These are phyloP conservation scores for Tylopilus subfusipes DNA, from an alignment of 768 basidiomycete species.

Conservation along the genomic window DNA sequence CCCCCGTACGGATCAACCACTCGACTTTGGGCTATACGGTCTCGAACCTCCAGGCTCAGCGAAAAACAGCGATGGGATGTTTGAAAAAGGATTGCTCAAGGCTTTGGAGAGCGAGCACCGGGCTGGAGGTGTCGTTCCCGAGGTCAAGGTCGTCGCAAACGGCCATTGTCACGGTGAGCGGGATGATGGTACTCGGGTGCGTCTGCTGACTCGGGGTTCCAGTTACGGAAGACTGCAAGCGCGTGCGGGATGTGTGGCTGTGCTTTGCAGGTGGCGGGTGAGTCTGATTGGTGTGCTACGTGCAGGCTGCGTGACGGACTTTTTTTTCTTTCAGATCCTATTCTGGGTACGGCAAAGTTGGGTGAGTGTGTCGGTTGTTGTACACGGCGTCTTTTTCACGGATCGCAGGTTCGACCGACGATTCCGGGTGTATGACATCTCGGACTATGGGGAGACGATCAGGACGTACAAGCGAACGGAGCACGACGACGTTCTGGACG, in stretches of 20 bases:
- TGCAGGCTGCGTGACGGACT: not conserved
- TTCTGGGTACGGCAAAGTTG: slow-evolving; percentile 75
- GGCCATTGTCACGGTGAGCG: slow-evolving; percentile 83
- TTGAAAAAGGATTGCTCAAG: slow-evolving; percentile 72
- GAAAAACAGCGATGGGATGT: slow-evolving; percentile 77
- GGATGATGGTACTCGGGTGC: no score
- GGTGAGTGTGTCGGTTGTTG: slow-evolving; percentile 40
- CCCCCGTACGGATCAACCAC: slow-evolving; percentile 49
- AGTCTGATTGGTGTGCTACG: slow-evolving; percentile 25
- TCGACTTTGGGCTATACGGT: slow-evolving; percentile 68
- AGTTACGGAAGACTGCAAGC: slow-evolving; percentile 88
- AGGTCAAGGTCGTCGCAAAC: slow-evolving; percentile 87
- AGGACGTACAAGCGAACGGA: slow-evolving; percentile 82
- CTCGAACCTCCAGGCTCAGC: slow-evolving; percentile 59
- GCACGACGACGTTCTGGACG: slow-evolving; percentile 62
- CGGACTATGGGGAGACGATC: slow-evolving; percentile 90
- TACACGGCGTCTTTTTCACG: not conserved
- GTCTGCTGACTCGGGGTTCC: slow-evolving; percentile 13
- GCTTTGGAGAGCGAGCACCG: slow-evolving; percentile 69
- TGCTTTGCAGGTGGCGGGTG: slow-evolving; percentile 88
- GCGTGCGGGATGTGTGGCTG: slow-evolving; percentile 83
- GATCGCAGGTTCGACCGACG: slow-evolving; percentile 75
- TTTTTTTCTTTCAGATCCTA: slow-evolving; percentile 53
- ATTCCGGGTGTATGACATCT: slow-evolving; percentile 85
- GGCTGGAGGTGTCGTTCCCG: slow-evolving; percentile 44